Percentiles rank a stretch among this genome's conserved stretches.
Conservation (phyloP, 78 protist genomes). For the Paratrimastix pyriformis region DNA sequence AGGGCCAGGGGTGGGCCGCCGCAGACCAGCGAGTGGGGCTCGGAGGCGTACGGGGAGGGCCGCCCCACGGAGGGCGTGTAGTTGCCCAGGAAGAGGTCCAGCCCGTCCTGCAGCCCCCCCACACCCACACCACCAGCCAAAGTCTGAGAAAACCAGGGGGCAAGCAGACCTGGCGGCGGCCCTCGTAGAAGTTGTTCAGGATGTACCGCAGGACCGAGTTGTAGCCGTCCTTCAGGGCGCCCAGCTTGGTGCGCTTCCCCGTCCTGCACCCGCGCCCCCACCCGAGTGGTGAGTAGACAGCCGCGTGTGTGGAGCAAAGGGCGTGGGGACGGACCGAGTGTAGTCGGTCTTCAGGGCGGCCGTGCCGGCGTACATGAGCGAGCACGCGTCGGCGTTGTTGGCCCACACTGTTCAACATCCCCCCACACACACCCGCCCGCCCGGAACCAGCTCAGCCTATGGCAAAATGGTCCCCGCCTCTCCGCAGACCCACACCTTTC, state of each 20-base stretch:
- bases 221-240: not conserved
- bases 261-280: not conserved
- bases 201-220: not conserved
- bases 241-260: not conserved
- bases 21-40: too few relatives aligned
- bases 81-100: not conserved
- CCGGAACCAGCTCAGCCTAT: too few relatives aligned
- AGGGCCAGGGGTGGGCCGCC: too few relatives aligned
- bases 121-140: too few relatives aligned
- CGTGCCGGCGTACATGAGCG: not conserved
- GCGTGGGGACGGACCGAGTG: not conserved
- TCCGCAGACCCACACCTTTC: too few relatives aligned
- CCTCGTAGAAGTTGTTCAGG: not conserved
- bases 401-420: not conserved
- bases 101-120: not conserved
- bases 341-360: not conserved
- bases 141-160: too few relatives aligned
- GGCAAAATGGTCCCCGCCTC: too few relatives aligned
- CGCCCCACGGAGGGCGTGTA: too few relatives aligned
- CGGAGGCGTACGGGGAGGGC: too few relatives aligned
- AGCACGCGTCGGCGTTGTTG: not conserved
- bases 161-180: not conserved
- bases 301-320: not conserved
- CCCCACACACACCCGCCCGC: too few relatives aligned
- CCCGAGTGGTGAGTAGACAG: not conserved